Evolutionary conservation across 2,329 filamentous ascomycete species (phyloP), one percentile per base, ranked within the genome.

Genomic region (Colletotrichum incanum): DNA sequence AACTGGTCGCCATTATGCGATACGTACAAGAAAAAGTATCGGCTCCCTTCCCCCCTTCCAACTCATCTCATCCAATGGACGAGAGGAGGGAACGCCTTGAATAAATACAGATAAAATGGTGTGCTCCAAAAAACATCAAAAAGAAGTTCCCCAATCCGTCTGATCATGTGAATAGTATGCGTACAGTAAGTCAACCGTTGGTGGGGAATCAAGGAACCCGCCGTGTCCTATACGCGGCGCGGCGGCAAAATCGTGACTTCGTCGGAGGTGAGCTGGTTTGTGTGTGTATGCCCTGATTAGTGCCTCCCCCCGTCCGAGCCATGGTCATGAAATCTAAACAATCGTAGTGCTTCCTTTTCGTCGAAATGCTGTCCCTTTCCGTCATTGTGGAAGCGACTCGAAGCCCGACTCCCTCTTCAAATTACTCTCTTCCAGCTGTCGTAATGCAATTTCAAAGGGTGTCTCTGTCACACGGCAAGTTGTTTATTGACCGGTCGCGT

Each of bases 321-420:
- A 70, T 70, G 54, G 60, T 72, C 70, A 60, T 72, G 70, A 70
- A 70, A 55, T 72, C 70, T 70, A 70, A 56, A 54, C 52, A 55
- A 45, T 65, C 54, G 59, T 70, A 23, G 54, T 61, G 31, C 56
- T 65, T 34, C 65, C 70, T 54, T 70, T 61, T 41, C 56, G 12
- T 41, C 56, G 12, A 58, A 65, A 26, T 72, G 54, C 34, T 55
- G 47, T 61, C 65, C 70, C 31, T 34, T 47, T 31, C 39, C 55
- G 47, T 72, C 66, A 49, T 70, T 70, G 3, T 9, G 20, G 39
- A 39, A 12, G 39, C 23, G 28, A 23, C 23, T 39, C 52, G 37
- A 26, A 9, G 16, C 26, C n/a, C 23, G 20, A 14, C 26, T 43
- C 28, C 39, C 16, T 54, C 50, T 20, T 62, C 23, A 18, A 45